Conservation (phyloP, 148 eudicot genomes). For the Beta vulgaris region DNA sequence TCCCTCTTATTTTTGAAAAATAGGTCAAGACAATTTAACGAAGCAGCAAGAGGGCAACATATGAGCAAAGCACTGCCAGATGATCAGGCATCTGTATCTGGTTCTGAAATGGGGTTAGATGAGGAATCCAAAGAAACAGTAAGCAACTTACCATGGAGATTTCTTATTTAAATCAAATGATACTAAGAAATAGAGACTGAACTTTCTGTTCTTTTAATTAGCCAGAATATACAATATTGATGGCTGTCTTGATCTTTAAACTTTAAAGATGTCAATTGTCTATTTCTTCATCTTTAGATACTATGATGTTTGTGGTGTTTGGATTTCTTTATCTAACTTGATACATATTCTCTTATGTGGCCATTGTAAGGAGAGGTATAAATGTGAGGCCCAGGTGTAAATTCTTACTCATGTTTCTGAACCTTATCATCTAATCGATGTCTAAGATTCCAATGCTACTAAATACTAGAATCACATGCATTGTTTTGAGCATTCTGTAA, state of each 20-base stretch:
- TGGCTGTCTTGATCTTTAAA: neutral
- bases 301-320: constrained; percentile 2
- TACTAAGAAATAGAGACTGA: neutral
- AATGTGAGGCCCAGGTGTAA: neutral
- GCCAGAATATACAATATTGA: neutral
- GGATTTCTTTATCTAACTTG: neutral
- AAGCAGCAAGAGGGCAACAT: constrained; percentile 54
- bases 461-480: neutral
- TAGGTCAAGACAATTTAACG: constrained; percentile 69
- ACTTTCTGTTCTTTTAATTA: neutral
- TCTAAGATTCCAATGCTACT: neutral
- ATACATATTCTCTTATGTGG: neutral
- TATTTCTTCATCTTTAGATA: neutral
- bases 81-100: constrained; percentile 47
- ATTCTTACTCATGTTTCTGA: neutral
- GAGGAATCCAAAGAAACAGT: constrained; percentile 61
- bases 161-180: constrained; percentile 1
- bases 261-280: neutral
- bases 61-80: constrained; percentile 48
- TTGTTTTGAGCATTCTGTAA: neutral
- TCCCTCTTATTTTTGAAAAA: constrained; percentile 7
- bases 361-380: neutral
- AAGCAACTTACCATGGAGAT: constrained; percentile 17
- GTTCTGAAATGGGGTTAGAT: constrained; percentile 46
- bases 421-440: neutral